Evolutionary conservation across 177 flowering plant species (phyloP), one percentile per base, ranked within the genome.

Genomic region (Vitis hybrid): DNA sequence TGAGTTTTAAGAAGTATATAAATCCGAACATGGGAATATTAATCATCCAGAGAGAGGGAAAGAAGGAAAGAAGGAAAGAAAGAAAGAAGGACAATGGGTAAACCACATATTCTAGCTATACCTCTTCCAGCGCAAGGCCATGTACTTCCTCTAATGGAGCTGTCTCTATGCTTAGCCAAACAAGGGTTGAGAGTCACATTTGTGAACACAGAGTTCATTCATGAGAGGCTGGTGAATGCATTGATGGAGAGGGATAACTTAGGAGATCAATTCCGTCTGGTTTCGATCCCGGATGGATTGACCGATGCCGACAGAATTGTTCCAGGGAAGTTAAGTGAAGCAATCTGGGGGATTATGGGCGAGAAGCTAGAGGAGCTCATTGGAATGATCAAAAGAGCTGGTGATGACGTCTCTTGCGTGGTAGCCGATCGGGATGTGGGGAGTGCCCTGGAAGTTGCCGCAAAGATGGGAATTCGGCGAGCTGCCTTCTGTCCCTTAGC

Each of bases 91-190:
- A 35, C 46, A 35, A 35, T 35, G 46, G 6, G 7, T 35, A 35
- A 35, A 35, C 46, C 46, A 5, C 46, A 35, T 35, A 1, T 35
- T 62, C 19, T 62, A 40, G 50, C 8, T 62, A 11, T 62, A 12
- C 65, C 65, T 32, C 40, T 30, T 62, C 65, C 65, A 8, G 65
- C 65, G 15, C 65, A 62, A 40, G 65, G 65, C 10, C 65, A 62
- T 62, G 65, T 32, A 62, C 48, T 62, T 62, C 65, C 65, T 40
- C 49, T 62, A 15, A 62, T 62, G 65, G 65, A 62, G 65, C 11
- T 62, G 6, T 32, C 65, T 32, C 51, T 21, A 12, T 13, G 48
- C 65, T 5, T 62, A 32, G 65, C 40, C 15, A 62, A 32, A 30
- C 46, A 35, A 62, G 65, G 65, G 15, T 1, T 62, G 17, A 62